Percentiles rank a stretch among this genome's conserved stretches.
phyloP scores from a whole-genome alignment of 495 filamentous ascomycete species.

The Podospora pseudocomata region DNA sequence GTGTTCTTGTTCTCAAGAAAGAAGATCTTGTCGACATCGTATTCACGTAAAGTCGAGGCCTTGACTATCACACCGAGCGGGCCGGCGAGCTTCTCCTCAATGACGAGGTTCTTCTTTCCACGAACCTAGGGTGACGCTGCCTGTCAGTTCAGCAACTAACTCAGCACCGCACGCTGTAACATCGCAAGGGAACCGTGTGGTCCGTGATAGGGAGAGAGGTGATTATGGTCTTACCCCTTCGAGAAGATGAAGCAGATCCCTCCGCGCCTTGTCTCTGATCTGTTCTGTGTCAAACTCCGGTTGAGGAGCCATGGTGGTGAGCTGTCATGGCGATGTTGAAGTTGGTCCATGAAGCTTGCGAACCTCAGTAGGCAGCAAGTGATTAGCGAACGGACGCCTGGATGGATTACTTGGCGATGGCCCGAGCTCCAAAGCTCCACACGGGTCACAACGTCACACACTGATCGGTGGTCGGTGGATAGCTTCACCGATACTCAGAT shows the following conservation, averaged over 20 bases:
- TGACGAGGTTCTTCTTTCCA: conserved; percentile 96
- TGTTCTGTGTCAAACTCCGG: conserved; percentile 73
- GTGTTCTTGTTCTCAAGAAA: conserved; percentile 90
- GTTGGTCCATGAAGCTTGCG: conserved; percentile 7
- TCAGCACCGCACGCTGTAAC: conserved; percentile 4
- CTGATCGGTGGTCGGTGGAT: background rate
- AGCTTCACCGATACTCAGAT: background rate
- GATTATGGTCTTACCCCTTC: conserved; percentile 72
- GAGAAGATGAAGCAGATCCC: conserved; percentile 79
- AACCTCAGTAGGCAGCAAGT: background rate
- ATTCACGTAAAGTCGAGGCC: conserved; percentile 76
- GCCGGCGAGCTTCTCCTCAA: conserved; percentile 85
- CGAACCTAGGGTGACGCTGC: conserved; percentile 61
- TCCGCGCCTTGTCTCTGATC: conserved; percentile 76
- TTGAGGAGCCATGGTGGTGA: conserved; percentile 60
- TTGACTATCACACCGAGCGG: conserved; percentile 89
- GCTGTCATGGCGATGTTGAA: conserved; percentile 44
- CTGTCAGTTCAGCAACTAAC: conserved; percentile 28
- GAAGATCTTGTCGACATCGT: conserved; percentile 95
- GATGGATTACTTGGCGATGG: conserved; percentile 2
- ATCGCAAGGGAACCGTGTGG: background rate
- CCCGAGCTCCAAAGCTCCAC: conserved; percentile 15
- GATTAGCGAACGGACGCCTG: background rate
- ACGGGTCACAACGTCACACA: background rate
- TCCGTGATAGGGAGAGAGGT: background rate